A percentile compares a stretch with the other conserved stretches of the same genome.
Evolutionary conservation across 495 filamentous ascomycete species (phyloP).

Genomic region (Margaritispora aquatica): DNA sequence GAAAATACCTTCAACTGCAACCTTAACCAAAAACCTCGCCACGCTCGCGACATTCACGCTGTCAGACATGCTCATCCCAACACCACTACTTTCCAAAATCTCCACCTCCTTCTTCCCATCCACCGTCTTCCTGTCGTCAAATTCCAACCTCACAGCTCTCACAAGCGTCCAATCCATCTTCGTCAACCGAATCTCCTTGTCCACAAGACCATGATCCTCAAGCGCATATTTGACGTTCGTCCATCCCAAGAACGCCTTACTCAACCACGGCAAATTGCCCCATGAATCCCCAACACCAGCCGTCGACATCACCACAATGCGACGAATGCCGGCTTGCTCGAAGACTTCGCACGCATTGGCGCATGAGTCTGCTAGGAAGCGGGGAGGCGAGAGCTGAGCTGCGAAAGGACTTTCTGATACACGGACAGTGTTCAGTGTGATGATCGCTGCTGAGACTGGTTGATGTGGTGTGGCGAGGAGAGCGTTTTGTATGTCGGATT

Average conservation of each 20-base stretch:
- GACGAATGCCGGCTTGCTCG: constrained; percentile 32
- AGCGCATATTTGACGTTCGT: constrained; percentile 41
- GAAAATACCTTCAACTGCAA: constrained; percentile 25
- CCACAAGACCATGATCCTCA: constrained; percentile 37
- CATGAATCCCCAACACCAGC: constrained; percentile 42
- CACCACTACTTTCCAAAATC: constrained; percentile 26
- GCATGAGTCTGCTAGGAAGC: constrained; percentile 39
- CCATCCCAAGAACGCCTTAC: constrained; percentile 35
- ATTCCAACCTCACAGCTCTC: constrained; percentile 32
- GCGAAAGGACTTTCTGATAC: constrained; percentile 39
- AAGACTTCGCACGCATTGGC: constrained; percentile 35
- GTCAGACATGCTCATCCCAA: constrained; percentile 25
- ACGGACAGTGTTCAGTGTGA: constrained; percentile 38
- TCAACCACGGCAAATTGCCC: constrained; percentile 34
- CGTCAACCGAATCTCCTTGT: constrained; percentile 32
- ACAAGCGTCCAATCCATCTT: constrained; percentile 38
- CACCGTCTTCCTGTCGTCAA: constrained; percentile 26
- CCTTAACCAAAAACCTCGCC: constrained; percentile 27
- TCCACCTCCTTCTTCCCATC: constrained; percentile 25
- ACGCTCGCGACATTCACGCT: constrained; percentile 25
- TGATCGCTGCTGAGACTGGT: constrained; percentile 33
- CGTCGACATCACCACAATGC: constrained; percentile 39
- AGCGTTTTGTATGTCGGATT: constrained; percentile 31
- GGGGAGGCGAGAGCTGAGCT: constrained; percentile 34
- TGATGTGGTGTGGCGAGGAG: constrained; percentile 25